Evolutionary conservation across 139 green algal genomes (phyloP).

Genomic region (Chlamydomonas asymmetrica): DNA sequence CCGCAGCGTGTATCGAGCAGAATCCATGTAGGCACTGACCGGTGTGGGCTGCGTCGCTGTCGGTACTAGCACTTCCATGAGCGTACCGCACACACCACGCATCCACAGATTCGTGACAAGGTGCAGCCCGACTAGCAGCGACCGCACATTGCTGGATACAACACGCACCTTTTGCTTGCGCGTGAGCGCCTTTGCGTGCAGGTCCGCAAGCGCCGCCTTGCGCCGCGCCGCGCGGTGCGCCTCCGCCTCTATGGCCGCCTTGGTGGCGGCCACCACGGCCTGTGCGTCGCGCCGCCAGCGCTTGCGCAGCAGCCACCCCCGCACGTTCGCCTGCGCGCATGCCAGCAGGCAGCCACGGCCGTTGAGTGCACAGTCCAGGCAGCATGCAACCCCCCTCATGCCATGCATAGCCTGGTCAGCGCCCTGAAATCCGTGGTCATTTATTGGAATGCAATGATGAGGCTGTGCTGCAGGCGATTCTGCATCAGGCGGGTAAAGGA

Average conservation of each 20-base stretch:
- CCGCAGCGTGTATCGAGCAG: too few species aligned
- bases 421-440: too few species aligned
- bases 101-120: too few species aligned
- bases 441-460: too few species aligned
- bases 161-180: constrained; percentile 9
- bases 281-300: constrained; percentile 2
- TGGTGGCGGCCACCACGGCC: neutral
- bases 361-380: neutral
- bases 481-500: too few species aligned
- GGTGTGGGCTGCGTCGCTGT: too few species aligned
- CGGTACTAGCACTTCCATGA: too few species aligned
- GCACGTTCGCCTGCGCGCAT: constrained; percentile 4
- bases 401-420: too few species aligned
- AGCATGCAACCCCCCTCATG: too few species aligned
- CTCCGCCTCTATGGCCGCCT: constrained; percentile 3
- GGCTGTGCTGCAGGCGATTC: too few species aligned
- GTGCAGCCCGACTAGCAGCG: neutral
- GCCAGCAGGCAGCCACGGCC: neutral
- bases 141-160: neutral
- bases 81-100: too few species aligned
- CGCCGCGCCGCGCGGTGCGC: neutral
- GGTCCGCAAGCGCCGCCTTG: constrained; percentile 12
- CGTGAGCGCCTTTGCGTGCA: constrained; percentile 10
- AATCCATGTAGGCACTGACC: too few species aligned
- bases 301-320: constrained; percentile 18